Evolutionary conservation across 139 green algal species (phyloP), one percentile per base, ranked within the genome.

Genomic region (Yamagishiella unicocca): DNA sequence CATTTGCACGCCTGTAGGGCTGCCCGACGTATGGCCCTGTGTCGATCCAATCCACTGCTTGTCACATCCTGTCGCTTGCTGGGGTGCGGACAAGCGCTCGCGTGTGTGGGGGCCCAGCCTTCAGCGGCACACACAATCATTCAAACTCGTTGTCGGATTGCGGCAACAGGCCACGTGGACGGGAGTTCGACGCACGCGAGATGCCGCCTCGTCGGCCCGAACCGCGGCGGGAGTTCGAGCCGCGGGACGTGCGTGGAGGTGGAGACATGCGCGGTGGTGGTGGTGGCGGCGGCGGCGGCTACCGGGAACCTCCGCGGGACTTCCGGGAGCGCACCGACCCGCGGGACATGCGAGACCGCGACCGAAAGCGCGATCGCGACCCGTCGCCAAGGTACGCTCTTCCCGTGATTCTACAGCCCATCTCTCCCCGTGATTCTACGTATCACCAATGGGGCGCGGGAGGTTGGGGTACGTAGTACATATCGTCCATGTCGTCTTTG

Each of bases 331-430:
- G 82, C 1, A 79, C 84, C 46, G 88, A 82, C 66, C 45, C 83
- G 64, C 54, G 53, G 22, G 53, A 68, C 50, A 68, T 9, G 40
- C 6, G 70, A 64, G 76, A 83, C 33, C 45, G 87, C 27, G 87
- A 85, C 1, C 82, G 79, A 37, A 91, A 91, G 74, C 82, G 88
- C 4, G 88, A 91, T 12, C 82, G 82, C 17, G 82, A 89, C 24
- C 37, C 53, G 3, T 71, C 76, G 55, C 74, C 74, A n/a, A 82
- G 74, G 74, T 82, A 50, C 31, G 50, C n/a, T n/a, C n/a, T n/a
- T n/a, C n/a, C n/a, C n/a, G n/a, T n/a, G n/a, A n/a, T n/a, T n/a
- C n/a, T n/a, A n/a, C n/a, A n/a, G n/a, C n/a, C n/a, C n/a, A n/a
- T n/a, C n/a, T n/a, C n/a, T n/a, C n/a, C n/a, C n/a, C n/a, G n/a